Conservation (phyloP, 2,329 filamentous ascomycete species). For the Raffaelea arxii region DNA sequence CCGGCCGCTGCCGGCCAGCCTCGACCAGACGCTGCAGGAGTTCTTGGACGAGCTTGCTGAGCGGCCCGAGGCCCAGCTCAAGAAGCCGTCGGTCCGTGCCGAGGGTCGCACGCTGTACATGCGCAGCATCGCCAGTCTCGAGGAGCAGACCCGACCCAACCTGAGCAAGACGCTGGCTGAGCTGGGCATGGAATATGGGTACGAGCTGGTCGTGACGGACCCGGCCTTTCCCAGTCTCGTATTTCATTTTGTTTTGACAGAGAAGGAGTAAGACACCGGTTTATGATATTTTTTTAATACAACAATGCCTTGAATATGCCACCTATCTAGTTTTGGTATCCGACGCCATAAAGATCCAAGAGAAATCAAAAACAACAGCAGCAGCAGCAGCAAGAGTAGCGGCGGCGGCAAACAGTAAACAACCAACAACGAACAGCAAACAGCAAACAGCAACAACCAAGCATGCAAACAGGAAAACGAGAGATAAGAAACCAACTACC, state of each 20-base stretch:
- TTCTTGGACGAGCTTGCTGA: constrained; percentile 77
- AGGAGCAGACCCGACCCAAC: constrained; percentile 77
- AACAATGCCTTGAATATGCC: too few species aligned
- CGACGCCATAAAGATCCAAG: too few species aligned
- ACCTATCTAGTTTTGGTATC: too few species aligned
- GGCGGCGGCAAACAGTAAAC: too few species aligned
- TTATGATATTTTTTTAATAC: neutral
- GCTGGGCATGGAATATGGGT: constrained; percentile 62
- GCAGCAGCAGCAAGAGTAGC: too few species aligned
- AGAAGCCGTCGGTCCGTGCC: constrained; percentile 76
- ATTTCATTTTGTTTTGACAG: constrained; percentile 46
- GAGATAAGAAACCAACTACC: constrained; percentile 22
- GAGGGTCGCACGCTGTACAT: constrained; percentile 85
- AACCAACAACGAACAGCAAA: too few species aligned
- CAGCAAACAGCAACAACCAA: too few species aligned
- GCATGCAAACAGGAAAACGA: too few species aligned
- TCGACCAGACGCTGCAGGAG: constrained; percentile 64
- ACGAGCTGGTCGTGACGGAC: constrained; percentile 88
- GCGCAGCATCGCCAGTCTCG: constrained; percentile 69
- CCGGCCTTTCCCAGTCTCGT: constrained; percentile 74
- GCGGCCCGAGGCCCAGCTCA: constrained; percentile 82
- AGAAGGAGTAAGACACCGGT: constrained; percentile 21
- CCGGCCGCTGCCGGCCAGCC: constrained; percentile 62
- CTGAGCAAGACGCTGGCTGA: constrained; percentile 68
- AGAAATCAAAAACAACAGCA: too few species aligned